These are phyloP conservation scores for Yarrowia yakushimensis DNA, from an alignment of 805 yeast genomes.

Conservation along the genomic window DNA sequence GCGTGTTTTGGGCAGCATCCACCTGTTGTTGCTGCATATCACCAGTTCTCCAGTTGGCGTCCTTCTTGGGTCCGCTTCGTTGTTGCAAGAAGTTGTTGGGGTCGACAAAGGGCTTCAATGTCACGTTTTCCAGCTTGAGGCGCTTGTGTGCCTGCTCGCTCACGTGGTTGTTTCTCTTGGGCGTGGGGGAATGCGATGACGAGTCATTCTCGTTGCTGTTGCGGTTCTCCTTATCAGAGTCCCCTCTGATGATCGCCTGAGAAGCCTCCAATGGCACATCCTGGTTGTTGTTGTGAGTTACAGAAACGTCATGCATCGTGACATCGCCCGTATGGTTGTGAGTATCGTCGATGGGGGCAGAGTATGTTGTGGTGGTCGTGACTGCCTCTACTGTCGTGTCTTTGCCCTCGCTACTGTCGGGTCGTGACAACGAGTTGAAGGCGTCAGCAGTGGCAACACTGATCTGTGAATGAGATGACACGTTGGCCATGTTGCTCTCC, in stretches of 20 bases:
- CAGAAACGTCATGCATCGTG: constrained; percentile 6
- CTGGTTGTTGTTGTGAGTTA: background rate
- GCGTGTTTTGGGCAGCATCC: background rate
- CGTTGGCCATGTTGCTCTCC: background rate
- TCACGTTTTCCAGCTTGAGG: constrained; percentile 15
- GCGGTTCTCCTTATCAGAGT: constrained; percentile 14
- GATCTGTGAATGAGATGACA: background rate
- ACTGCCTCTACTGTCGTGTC: background rate
- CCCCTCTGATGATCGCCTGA: background rate
- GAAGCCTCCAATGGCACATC: constrained; percentile 3
- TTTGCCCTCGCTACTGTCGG: background rate
- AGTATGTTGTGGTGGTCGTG: background rate
- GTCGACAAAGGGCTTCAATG: constrained; percentile 1
- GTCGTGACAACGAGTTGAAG: constrained; percentile 6
- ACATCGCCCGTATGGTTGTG: background rate
- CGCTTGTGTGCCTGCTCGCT: constrained; percentile 15
- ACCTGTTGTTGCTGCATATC: constrained; percentile 4
- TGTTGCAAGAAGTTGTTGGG: background rate
- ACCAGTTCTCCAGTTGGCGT: background rate
- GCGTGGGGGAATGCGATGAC: constrained; percentile 12
- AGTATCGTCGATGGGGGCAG: background rate
- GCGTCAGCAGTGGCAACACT: constrained; percentile 11
- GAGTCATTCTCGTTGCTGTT: background rate
- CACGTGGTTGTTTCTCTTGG: constrained; percentile 16
- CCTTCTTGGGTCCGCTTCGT: constrained; percentile 12